These are phyloP conservation scores for Solanum medicagineum DNA, from an alignment of 257 asterid genomes.

Conservation along the genomic window DNA sequence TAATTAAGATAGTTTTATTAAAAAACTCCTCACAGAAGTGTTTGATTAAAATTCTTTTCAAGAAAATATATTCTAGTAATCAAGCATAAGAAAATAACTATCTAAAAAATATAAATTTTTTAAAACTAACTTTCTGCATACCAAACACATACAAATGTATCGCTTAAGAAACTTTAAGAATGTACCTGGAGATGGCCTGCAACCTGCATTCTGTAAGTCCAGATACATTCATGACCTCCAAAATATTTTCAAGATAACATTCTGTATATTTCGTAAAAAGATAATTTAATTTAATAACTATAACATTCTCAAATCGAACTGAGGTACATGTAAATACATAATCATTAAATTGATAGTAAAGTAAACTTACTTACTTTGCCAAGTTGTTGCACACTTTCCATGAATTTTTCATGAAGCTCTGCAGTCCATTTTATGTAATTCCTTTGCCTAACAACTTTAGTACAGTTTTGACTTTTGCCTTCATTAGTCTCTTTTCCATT, in stretches of 20 bases:
- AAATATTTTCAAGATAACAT: slow-evolving; percentile 14
- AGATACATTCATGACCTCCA: slow-evolving; percentile 14
- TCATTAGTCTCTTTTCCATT: neutral
- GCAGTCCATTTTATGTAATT: slow-evolving; percentile 3
- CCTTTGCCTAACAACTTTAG: neutral
- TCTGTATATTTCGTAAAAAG: neutral
- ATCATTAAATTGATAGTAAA: neutral
- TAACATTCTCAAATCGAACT: neutral
- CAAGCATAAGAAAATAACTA: neutral
- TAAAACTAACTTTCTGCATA: neutral
- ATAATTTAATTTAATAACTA: neutral
- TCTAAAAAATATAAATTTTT: neutral
- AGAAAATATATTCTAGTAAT: neutral
- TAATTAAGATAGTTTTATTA: neutral
- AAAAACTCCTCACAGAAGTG: neutral
- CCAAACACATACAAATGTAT: neutral
- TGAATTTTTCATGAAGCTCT: slow-evolving; percentile 12
- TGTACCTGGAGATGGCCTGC: slow-evolving; percentile 25
- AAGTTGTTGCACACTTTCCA: slow-evolving; percentile 3
- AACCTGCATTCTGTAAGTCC: slow-evolving; percentile 24
- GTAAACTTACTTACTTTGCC: slow-evolving; percentile 22
- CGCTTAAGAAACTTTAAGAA: neutral
- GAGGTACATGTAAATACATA: neutral
- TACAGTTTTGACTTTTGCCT: neutral
- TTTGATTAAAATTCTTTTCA: neutral